phyloP scores from a whole-genome alignment of 306 rosid species.

The Pterocarpus santalinus region DNA sequence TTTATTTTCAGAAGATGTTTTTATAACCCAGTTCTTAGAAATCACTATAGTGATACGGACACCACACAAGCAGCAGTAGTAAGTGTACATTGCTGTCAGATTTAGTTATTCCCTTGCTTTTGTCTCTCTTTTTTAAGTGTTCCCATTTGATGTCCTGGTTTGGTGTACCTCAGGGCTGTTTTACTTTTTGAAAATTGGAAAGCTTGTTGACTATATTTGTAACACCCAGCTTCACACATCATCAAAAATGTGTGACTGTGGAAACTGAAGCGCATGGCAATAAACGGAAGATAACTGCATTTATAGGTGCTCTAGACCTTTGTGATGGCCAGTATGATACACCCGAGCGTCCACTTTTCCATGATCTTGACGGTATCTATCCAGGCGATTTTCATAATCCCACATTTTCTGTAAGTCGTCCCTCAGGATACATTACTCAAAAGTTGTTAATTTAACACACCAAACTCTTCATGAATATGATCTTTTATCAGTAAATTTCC shows the following conservation, averaged over 20 bases:
- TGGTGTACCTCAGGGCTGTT: no score
- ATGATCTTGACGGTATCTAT: constrained; percentile 76
- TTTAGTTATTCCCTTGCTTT: no score
- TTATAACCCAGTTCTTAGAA: no score
- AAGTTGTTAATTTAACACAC: constrained; percentile 26
- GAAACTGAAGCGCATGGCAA: constrained; percentile 90
- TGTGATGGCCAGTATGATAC: constrained; percentile 99
- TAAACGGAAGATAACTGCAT: constrained; percentile 87
- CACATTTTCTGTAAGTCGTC: constrained; percentile 77
- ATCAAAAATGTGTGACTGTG: constrained; percentile 96
- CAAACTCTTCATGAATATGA: background rate
- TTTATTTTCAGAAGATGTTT: no score
- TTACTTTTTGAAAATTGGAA: constrained; percentile 21
- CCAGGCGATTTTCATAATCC: constrained; percentile 89
- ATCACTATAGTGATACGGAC: no score
- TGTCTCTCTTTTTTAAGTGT: no score
- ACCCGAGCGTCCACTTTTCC: constrained; percentile 79
- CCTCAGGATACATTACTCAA: constrained; percentile 16
- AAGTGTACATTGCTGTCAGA: no score
- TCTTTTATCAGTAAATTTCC: constrained; percentile 1
- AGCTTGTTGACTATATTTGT: constrained; percentile 35
- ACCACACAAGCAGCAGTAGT: no score
- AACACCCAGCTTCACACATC: constrained; percentile 86
- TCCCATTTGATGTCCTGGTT: no score
- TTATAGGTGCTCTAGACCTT: constrained; percentile 95